Percentiles rank a stretch among this genome's conserved stretches.
Conservation (phyloP, 345 rosid genomes). For the Camelina neglecta region DNA sequence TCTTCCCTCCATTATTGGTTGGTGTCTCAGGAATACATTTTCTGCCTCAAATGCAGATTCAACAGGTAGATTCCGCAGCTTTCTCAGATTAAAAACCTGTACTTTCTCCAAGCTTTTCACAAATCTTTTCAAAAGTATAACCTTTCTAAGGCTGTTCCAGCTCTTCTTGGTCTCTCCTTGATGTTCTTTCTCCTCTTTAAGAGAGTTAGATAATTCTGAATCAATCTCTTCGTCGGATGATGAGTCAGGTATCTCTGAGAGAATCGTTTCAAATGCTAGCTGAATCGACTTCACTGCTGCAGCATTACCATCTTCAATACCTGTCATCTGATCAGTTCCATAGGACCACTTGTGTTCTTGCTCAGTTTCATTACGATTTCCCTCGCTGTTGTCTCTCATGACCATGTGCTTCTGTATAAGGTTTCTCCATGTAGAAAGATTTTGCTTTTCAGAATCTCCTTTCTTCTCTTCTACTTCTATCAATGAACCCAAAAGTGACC, state of each 20-base stretch:
- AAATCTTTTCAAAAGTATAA: constrained; percentile 75
- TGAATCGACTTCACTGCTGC: constrained; percentile 74
- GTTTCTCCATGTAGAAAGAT: constrained; percentile 65
- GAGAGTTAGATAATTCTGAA: constrained; percentile 28
- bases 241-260: constrained; percentile 60
- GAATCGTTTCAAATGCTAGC: constrained; percentile 82
- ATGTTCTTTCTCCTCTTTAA: constrained; percentile 34
- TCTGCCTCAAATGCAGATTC: constrained; percentile 57
- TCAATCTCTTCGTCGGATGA: constrained; percentile 35
- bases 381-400: constrained; percentile 45
- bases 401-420: constrained; percentile 76
- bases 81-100: constrained; percentile 52
- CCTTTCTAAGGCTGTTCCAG: constrained; percentile 83
- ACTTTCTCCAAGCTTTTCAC: constrained; percentile 75
- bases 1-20: constrained; percentile 54
- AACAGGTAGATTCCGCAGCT: constrained; percentile 39
- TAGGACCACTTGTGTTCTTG: constrained; percentile 35
- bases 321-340: constrained; percentile 35
- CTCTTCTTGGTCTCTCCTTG: constrained; percentile 50
- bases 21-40: constrained; percentile 67
- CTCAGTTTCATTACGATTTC: constrained; percentile 37
- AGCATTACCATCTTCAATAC: constrained; percentile 44
- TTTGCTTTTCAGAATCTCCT: constrained; percentile 48
- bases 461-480: constrained; percentile 35
- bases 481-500: neutral